Conservation (phyloP, 306 rosid species). For the Delonix regia region DNA sequence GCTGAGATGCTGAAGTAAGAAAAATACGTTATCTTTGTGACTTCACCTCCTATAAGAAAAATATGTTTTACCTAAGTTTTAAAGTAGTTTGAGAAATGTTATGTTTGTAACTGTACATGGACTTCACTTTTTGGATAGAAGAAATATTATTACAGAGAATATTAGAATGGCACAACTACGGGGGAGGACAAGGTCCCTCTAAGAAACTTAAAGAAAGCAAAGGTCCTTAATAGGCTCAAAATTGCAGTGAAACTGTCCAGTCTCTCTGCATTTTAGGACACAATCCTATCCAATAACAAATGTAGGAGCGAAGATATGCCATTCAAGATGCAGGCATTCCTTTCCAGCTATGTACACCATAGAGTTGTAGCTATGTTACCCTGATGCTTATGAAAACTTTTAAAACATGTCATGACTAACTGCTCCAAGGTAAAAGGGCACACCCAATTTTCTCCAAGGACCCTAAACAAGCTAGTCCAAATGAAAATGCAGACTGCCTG, state of each 20-base stretch:
- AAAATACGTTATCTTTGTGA: neutral
- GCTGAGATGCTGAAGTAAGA: slow-evolving; percentile 98
- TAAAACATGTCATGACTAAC: neutral
- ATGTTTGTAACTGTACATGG: neutral
- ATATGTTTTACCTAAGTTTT: neutral
- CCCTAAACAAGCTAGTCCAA: too few species aligned
- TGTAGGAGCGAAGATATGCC: neutral
- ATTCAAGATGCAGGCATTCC: neutral
- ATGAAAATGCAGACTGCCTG: too few species aligned
- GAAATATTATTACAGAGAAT: neutral
- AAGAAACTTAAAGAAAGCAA: neutral
- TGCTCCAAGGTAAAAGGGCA: neutral
- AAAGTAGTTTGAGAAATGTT: neutral
- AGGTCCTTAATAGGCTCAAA: neutral
- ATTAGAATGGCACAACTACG: neutral
- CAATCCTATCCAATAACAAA: neutral
- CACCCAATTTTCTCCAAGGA: neutral
- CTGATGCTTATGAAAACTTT: too few species aligned
- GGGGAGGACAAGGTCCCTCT: neutral
- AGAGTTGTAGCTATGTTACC: neutral
- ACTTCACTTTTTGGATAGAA: neutral
- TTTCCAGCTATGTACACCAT: neutral
- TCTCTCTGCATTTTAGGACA: neutral
- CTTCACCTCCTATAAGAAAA: too few species aligned
- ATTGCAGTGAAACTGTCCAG: neutral